A percentile compares a stretch with the other conserved stretches of the same genome.
Conservation (phyloP, 768 basidiomycete species). For the Galerina marginata region DNA sequence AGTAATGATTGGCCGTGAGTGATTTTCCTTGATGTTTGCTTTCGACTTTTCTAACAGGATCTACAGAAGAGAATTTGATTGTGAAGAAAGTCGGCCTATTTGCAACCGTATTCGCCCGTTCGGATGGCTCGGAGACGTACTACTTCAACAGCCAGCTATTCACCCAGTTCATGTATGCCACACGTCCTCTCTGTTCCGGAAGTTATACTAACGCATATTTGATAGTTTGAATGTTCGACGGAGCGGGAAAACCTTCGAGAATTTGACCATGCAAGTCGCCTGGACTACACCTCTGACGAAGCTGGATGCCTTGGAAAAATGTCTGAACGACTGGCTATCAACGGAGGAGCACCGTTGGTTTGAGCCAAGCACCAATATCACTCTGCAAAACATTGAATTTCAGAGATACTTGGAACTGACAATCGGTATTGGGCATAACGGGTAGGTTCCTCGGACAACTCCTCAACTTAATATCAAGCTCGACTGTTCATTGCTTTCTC, state of each 20-base stretch:
- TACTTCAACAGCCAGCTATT: constrained; percentile 83
- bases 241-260: constrained; percentile 77
- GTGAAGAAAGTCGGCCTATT: constrained; percentile 85
- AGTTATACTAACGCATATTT: constrained; percentile 1
- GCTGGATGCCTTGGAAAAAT: constrained; percentile 69
- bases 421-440: constrained; percentile 65
- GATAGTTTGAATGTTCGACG: constrained; percentile 72
- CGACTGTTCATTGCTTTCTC: neutral
- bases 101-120: constrained; percentile 75
- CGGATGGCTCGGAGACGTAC: constrained; percentile 80
- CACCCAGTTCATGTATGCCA: constrained; percentile 67
- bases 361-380: constrained; percentile 67
- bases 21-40: neutral
- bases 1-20: constrained; percentile 70
- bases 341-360: constrained; percentile 85
- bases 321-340: constrained; percentile 75
- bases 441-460: constrained; percentile 32
- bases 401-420: constrained; percentile 73
- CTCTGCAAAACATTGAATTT: constrained; percentile 65
- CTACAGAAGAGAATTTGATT: constrained; percentile 64
- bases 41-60: neutral
- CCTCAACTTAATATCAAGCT: neutral
- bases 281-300: constrained; percentile 79
- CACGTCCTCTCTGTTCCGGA: neutral
- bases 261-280: constrained; percentile 69